Conservation (phyloP, 2,329 filamentous ascomycete species). For the Pseudomassariella vexata region DNA sequence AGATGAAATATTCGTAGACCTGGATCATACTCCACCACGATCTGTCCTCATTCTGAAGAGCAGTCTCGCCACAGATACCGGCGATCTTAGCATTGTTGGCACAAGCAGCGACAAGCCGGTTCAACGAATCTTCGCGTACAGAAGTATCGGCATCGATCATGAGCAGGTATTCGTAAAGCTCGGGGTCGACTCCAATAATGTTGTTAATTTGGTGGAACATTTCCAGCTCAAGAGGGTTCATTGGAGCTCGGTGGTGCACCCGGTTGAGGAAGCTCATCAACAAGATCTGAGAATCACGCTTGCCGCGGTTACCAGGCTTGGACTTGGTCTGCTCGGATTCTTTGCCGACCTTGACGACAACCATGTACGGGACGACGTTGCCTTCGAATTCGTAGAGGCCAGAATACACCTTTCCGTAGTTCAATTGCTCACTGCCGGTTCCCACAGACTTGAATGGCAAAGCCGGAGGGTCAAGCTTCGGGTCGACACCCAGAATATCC, state of each 20-base stretch:
- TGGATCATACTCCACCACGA: conserved; percentile 99
- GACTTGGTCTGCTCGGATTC: conserved; percentile 86
- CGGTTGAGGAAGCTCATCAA: conserved; percentile 97
- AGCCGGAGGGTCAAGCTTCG: conserved; percentile 91
- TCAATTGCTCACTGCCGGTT: conserved; percentile 82
- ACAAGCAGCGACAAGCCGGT: conserved; percentile 86
- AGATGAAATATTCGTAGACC: conserved; percentile 99
- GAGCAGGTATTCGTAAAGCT: conserved; percentile 92
- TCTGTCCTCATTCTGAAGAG: conserved; percentile 87
- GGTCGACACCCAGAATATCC: conserved; percentile 94
- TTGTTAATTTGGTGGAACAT: conserved; percentile 99
- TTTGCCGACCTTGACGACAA: conserved; percentile 95
- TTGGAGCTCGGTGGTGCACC: conserved; percentile 87
- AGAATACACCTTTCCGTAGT: conserved; percentile 98
- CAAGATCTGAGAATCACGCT: conserved; percentile 94
- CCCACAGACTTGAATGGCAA: conserved; percentile 93
- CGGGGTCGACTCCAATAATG: conserved; percentile 94
- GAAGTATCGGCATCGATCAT: conserved; percentile 98
- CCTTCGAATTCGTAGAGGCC: conserved; percentile 96
- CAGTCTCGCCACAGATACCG: conserved; percentile 96
- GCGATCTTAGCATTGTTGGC: conserved; percentile 93
- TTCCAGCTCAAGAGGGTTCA: conserved; percentile 93
- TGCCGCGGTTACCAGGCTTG: conserved; percentile 96
- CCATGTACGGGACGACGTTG: conserved; percentile 93
- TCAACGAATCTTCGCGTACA: conserved; percentile 87